Evolutionary conservation across 805 yeast genomes (phyloP).

Genomic region (Teunomyces stri): DNA sequence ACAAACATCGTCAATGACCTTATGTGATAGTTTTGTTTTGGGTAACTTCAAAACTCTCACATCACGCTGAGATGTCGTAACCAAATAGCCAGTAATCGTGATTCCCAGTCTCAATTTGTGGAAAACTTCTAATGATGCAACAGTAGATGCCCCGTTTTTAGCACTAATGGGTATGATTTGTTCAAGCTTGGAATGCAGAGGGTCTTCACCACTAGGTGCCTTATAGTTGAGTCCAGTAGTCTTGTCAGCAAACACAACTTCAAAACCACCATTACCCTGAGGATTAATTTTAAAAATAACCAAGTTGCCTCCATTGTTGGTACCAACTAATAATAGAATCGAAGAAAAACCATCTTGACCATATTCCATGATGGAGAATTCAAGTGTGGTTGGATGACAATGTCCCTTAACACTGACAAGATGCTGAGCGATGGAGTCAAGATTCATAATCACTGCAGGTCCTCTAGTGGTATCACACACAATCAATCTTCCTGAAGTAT

Average conservation of each 20-base stretch:
- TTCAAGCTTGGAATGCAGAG: slow-evolving; percentile 52
- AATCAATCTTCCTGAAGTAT: slow-evolving; percentile 67
- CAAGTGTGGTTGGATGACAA: slow-evolving; percentile 54
- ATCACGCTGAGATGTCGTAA: slow-evolving; percentile 56
- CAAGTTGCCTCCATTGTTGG: slow-evolving; percentile 67
- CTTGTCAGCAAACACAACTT: slow-evolving; percentile 49
- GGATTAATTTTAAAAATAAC: slow-evolving; percentile 66
- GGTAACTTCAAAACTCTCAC: slow-evolving; percentile 62
- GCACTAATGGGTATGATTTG: slow-evolving; percentile 58
- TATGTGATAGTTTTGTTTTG: slow-evolving; percentile 61
- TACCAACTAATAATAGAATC: slow-evolving; percentile 73
- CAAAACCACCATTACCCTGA: slow-evolving; percentile 56
- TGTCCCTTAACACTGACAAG: slow-evolving; percentile 30
- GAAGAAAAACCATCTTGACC: slow-evolving; percentile 70
- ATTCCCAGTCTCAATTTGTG: slow-evolving; percentile 60
- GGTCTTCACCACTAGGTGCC: slow-evolving; percentile 28
- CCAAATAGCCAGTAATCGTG: slow-evolving; percentile 57
- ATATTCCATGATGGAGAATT: slow-evolving; percentile 69
- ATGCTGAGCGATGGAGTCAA: slow-evolving; percentile 24
- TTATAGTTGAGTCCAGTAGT: slow-evolving; percentile 36
- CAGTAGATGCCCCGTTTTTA: slow-evolving; percentile 60
- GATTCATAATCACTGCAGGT: slow-evolving; percentile 61
- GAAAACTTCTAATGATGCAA: slow-evolving; percentile 59
- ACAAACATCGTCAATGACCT: slow-evolving; percentile 51
- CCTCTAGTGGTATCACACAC: slow-evolving; percentile 74